Evolutionary conservation across 495 filamentous ascomycete species (phyloP), one percentile per base, ranked within the genome.

Genomic region (Penicillium turbatum): DNA sequence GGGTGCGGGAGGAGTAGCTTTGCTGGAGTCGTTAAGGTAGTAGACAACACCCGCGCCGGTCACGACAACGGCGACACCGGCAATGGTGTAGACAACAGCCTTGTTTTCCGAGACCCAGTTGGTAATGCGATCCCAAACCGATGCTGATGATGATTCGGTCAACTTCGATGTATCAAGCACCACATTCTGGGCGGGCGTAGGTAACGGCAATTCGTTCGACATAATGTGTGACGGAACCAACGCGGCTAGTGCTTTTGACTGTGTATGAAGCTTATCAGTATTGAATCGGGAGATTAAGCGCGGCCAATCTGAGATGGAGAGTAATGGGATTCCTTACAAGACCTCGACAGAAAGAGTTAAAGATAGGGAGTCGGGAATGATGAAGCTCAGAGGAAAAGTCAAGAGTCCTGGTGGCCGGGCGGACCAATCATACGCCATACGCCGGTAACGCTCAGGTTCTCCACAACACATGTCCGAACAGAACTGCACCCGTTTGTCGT

Each of bases 51-150:
- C 93, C 24, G 90, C 95, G 55, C 86, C 85, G 26, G 88, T 92
- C 52, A 92, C 88, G 26, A 97, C 89, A 29, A 97, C 83, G 39
- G 91, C 90, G 26, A 95, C 86, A 69, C 92, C 93, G 51, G 90
- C 90, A 73, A 97, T 88, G 56, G 95, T 96, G 71, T 96, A 98
- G 35, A 96, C 93, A 41, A 92, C 77, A 36, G 86, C 88, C 74
- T 96, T 98, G 69, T 98, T 86, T 63, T 97, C 93, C 0, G 92
- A 90, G 21, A 87, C 89, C 90, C 92, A 98, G 70, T 81, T 87
- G 57, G 90, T 87, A 64, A 97, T 72, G 54, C 91, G 85, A 70
- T 92, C 86, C 90, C 90, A 95, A 48, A 95, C 66, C 17, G 91
- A 90, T 54, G 87, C 80, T 45, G 80, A 66, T 48, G 78, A 72